A percentile compares a stretch with the other conserved stretches of the same genome.
These are phyloP conservation scores for Metschnikowia amazonensis DNA, from an alignment of 805 yeast species.

Conservation along the genomic window DNA sequence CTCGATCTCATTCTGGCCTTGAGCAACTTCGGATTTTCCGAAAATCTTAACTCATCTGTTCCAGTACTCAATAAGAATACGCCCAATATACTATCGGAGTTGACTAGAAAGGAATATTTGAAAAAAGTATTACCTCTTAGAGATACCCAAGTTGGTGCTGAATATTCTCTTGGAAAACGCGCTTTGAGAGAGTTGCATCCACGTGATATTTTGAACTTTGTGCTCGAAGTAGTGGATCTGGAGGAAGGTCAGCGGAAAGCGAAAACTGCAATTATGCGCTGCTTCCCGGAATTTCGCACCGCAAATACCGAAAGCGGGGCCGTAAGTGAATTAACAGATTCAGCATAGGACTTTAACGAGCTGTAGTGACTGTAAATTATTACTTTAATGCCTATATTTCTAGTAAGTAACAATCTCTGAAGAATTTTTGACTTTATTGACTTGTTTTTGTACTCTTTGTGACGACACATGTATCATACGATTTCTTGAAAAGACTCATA, in stretches of 20 bases:
- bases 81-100: slow-evolving; percentile 24
- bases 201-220: slow-evolving; percentile 23
- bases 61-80: slow-evolving; percentile 22
- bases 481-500: neutral
- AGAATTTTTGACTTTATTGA: neutral
- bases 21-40: slow-evolving; percentile 25
- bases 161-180: slow-evolving; percentile 32
- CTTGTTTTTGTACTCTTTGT: too few relatives aligned
- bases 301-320: slow-evolving; percentile 8
- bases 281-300: slow-evolving; percentile 12
- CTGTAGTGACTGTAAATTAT: neutral
- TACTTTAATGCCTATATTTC: neutral
- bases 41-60: slow-evolving; percentile 17
- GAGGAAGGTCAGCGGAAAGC: slow-evolving; percentile 22
- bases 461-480: neutral
- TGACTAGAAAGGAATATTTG: slow-evolving; percentile 30
- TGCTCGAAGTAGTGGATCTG: slow-evolving; percentile 21
- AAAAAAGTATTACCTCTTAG: slow-evolving; percentile 15
- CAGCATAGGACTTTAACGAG: slow-evolving; percentile 19
- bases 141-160: slow-evolving; percentile 16
- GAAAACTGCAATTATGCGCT: slow-evolving; percentile 19
- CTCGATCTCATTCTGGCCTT: slow-evolving; percentile 22
- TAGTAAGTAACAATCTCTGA: neutral
- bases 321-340: slow-evolving; percentile 19
- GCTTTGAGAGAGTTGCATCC: slow-evolving; percentile 33